Conservation (phyloP, 805 yeast species). For the Candida fluviatilis region DNA sequence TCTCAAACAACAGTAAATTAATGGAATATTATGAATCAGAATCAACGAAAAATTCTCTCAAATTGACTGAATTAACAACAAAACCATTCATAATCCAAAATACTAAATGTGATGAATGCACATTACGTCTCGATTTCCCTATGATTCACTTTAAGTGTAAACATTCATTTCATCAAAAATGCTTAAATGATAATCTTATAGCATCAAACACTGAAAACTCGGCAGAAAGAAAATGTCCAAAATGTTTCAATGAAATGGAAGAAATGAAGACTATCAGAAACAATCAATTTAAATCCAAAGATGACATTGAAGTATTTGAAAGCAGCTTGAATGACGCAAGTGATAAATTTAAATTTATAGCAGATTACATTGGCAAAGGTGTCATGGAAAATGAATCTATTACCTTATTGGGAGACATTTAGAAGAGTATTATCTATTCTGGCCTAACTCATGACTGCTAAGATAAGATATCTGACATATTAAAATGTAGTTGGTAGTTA, state of each 20-base stretch:
- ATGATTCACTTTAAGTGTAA: conserved; percentile 79
- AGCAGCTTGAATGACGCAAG: conserved; percentile 48
- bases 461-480: too few relatives aligned
- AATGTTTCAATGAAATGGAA: conserved; percentile 69
- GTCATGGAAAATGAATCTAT: conserved; percentile 53
- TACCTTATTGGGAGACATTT: conserved; percentile 6
- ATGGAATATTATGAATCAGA: conserved; percentile 67
- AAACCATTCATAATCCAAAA: conserved; percentile 55
- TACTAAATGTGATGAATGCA: conserved; percentile 63
- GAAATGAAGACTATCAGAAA: conserved; percentile 54
- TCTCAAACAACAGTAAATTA: conserved; percentile 62
- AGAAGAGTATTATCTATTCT: too few relatives aligned
- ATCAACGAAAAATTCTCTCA: conserved; percentile 48
- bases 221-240: conserved; percentile 52
- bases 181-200: conserved; percentile 51
- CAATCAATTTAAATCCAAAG: conserved; percentile 59
- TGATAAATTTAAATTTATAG: conserved; percentile 69
- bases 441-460: too few relatives aligned
- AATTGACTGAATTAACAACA: conserved; percentile 47
- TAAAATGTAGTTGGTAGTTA: too few relatives aligned
- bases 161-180: conserved; percentile 82
- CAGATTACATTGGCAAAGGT: conserved; percentile 86
- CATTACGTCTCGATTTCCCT: conserved; percentile 66
- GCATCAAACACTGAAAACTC: conserved; percentile 10
- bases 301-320: conserved; percentile 60